Base-by-base conservation (phyloP, 495 filamentous ascomycete genomes). In the Staphylotrichum longicolle region DNA sequence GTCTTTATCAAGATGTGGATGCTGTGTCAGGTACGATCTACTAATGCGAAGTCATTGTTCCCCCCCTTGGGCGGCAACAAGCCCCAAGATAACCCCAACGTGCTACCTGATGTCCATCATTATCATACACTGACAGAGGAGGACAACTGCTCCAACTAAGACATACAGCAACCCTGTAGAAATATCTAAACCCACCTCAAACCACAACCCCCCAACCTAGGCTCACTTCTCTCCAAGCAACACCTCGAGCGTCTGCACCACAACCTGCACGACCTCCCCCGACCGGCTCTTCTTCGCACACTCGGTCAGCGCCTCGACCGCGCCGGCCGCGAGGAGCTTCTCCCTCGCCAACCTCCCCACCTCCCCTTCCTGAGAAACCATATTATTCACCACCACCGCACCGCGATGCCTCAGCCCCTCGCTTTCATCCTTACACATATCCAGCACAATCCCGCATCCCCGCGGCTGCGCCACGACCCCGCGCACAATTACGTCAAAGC, bases 361-460 rank as follows among this genome's bases (percentile, higher is more conserved):
- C 44, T 81, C 78, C 3, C 80, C 85, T 14, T 80, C 78, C 11
- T 76, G 75, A 4, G 70, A 67, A 4, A 84, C 64, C 68, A 90
- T 75, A 64, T 89, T 91, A 61, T 81, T 78, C 39, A 96, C 72
- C 63, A 89, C 87, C 32, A 93, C 91, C 4, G 88, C 82, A 0
- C 91, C 94, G 12, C 94, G 77, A 68, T 95, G 89, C 51, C 85
- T 78, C 32, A 96, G 68, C 51, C 88, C 88, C 60, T 90, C 88
- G 58, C 83, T 83, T 14, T 89, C 86, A 62, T 96, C 86, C 62
- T 96, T 93, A 40, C 91, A 95, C 50, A 97, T 70, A 0, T 79
- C 82, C 46, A 98, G 70, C 20, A 98, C 65, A 41, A 90, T 80
- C 54, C 85, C 81, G 7, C 90, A 78, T 0, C 91, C 90, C 11